Base-by-base conservation (phyloP, 2,329 filamentous ascomycete species). In the Trichoderma sp. region DNA sequence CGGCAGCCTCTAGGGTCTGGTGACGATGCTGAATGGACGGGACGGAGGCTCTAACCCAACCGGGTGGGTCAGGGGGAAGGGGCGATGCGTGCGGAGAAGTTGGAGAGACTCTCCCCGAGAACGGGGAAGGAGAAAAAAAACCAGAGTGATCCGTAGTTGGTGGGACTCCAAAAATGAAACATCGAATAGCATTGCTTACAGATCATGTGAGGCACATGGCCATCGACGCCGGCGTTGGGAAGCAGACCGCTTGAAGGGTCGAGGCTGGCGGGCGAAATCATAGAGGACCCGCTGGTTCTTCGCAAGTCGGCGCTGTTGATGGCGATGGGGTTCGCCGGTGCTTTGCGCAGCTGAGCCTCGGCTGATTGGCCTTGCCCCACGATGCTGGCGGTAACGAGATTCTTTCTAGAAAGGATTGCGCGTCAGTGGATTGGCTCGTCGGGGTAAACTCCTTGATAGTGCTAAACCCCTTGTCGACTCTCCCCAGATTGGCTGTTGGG, bases 271-370 rank as follows among this genome's bases (percentile, higher is more conserved):
- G 81, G 80, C 59, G 82, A 82, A 65, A 83, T 81, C 41, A 83
- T 81, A 29, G 78, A 81, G 38, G 83, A 82, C 45, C 80, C 82
- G 81, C 85, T 85, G 62, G 83, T 82, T 68, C 84, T 83, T 75
- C 83, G 80, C 75, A 85, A 80, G 71, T 85, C 83, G 72, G 84
- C 84, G 81, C 78, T 59, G 82, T 82, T 83, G 76, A 84, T 84
- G 76, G 80, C 71, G 18, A 76, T 67, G 14, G 75, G 71, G 56
- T 76, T 71, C 81, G 79, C 77, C 65, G 84, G 82, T 74, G 80
- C 81, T 79, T 86, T 87, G 78, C 85, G 82, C 75, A 85, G 78
- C 77, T 84, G 84, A 79, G 86, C 86, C 85, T 89, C 88, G 85
- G 87, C 84, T 77, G 82, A 80, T 64, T 78, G 76, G 50, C 79